Evolutionary conservation across 73 alveolate species (phyloP).

Genomic region (Paramecium octaurelia): DNA sequence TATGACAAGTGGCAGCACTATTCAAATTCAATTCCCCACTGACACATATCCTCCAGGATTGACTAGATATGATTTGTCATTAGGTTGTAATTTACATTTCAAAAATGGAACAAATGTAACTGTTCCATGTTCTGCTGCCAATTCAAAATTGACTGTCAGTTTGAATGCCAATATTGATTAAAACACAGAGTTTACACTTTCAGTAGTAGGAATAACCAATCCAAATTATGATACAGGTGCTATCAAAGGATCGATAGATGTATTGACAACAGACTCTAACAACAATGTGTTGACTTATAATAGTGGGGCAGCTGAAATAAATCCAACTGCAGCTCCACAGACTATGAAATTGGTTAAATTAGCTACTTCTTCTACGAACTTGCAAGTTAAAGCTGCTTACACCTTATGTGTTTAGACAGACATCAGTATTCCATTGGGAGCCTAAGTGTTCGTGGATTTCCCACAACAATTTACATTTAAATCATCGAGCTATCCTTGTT

Average conservation of each 20-base stretch:
- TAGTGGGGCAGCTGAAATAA: constrained; percentile 38
- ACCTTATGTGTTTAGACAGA: constrained; percentile 51
- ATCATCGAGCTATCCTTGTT: constrained; percentile 9
- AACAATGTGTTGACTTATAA: neutral
- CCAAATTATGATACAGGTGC: constrained; percentile 49
- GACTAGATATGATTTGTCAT: constrained; percentile 16
- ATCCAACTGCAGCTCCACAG: constrained; percentile 40
- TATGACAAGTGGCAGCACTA: neutral
- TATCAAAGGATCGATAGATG: constrained; percentile 32
- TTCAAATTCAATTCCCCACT: neutral
- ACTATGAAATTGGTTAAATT: neutral
- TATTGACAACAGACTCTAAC: neutral
- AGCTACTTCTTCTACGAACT: neutral
- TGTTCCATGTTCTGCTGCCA: constrained; percentile 26
- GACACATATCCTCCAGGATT: constrained; percentile 23
- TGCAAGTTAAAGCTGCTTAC: constrained; percentile 44
- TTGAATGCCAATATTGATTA: neutral
- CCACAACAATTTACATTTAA: constrained; percentile 35
- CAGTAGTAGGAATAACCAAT: constrained; percentile 44
- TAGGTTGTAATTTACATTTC: neutral
- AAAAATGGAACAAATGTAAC: neutral
- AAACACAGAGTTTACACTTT: constrained; percentile 21
- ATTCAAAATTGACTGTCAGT: constrained; percentile 11
- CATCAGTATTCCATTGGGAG: constrained; percentile 11
- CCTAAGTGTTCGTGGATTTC: constrained; percentile 43